Evolutionary conservation across 2,329 filamentous ascomycete genomes (phyloP).

Genomic region (Ceratocystis huliohia): DNA sequence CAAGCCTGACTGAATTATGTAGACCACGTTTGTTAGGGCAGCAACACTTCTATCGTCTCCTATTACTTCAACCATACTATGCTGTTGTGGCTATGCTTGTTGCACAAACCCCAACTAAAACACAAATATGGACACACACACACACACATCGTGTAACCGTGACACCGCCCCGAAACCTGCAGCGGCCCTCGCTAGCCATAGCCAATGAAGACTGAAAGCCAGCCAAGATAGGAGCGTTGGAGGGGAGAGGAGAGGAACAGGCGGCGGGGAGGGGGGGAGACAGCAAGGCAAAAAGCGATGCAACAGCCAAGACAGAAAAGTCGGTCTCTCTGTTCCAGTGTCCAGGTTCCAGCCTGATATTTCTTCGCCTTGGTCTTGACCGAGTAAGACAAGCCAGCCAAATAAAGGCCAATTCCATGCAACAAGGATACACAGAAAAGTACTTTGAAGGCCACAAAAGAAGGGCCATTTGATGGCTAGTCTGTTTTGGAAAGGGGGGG

Average conservation of each 20-base stretch:
- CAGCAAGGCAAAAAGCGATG: not conserved
- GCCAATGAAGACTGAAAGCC: conserved; percentile 5
- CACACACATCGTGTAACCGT: not conserved
- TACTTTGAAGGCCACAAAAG: not conserved
- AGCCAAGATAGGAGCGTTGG: not conserved
- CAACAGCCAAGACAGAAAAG: not conserved
- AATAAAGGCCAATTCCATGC: not conserved
- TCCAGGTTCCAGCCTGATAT: not conserved
- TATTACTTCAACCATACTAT: not conserved
- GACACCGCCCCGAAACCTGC: conserved; percentile 13
- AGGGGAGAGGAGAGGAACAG: not conserved
- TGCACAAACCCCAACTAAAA: conserved; percentile 2
- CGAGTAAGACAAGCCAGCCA: conserved; percentile 1
- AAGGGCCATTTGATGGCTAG: not conserved
- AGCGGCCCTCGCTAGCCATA: conserved; percentile 12
- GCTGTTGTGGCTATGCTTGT: conserved; percentile 6
- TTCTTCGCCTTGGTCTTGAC: not conserved
- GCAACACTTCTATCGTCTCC: not conserved
- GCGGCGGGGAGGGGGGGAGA: not conserved
- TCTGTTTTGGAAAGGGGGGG: not conserved
- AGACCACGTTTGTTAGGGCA: not conserved
- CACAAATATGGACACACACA: not conserved
- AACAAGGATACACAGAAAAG: not conserved
- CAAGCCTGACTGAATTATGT: too few relatives aligned
- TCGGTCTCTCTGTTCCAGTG: not conserved